phyloP scores from a whole-genome alignment of 2,329 filamentous ascomycete genomes.

The Stachybotrys chartarum region DNA sequence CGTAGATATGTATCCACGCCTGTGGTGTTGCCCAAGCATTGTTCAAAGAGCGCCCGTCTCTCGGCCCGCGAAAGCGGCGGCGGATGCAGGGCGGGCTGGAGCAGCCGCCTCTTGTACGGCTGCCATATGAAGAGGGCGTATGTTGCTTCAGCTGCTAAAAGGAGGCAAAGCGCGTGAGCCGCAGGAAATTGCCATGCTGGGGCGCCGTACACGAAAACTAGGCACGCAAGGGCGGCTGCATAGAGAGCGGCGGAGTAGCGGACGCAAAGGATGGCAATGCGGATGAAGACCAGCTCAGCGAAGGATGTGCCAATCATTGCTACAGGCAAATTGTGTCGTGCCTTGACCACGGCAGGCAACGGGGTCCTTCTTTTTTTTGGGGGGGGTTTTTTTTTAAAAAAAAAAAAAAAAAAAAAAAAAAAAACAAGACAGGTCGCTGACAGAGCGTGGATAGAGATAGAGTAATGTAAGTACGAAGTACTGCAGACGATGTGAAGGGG shows the following conservation, averaged over 20 bases:
- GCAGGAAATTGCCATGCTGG: slow-evolving; percentile 5
- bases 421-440: no score
- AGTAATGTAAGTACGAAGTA: no score
- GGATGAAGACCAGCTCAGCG: slow-evolving; percentile 36
- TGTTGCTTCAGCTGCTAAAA: slow-evolving; percentile 30
- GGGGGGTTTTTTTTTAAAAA: no score
- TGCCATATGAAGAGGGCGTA: slow-evolving; percentile 36
- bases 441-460: no score
- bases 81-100: slow-evolving; percentile 31
- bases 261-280: slow-evolving; percentile 33
- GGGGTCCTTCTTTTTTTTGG: no score
- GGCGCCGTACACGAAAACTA: slow-evolving; percentile 12
- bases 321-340: neutral
- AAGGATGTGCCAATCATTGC: slow-evolving; percentile 15
- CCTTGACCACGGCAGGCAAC: neutral
- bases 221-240: slow-evolving; percentile 18
- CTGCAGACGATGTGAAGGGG: no score
- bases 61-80: slow-evolving; percentile 33
- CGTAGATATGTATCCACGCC: slow-evolving; percentile 50
- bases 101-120: slow-evolving; percentile 33
- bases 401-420: no score
- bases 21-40: slow-evolving; percentile 46
- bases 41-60: slow-evolving; percentile 48
- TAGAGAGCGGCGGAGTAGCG: slow-evolving; percentile 36
- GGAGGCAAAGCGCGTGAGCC: slow-evolving; percentile 14